Evolutionary conservation across 78 protist genomes (phyloP).

Genomic region (Dictyostelium intermedium): DNA sequence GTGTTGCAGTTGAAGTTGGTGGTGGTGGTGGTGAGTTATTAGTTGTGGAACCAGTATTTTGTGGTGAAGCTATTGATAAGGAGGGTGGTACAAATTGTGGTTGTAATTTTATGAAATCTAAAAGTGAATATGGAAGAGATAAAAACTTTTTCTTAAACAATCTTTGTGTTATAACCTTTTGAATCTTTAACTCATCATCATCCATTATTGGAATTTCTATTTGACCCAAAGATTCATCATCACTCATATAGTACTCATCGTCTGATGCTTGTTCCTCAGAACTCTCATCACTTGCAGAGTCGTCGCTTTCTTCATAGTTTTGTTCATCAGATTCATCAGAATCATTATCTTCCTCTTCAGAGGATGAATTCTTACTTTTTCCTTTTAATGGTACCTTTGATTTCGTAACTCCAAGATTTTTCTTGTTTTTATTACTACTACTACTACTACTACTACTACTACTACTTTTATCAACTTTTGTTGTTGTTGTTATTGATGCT

Average conservation of each 20-base stretch:
- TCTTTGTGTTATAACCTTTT: conserved; percentile 10
- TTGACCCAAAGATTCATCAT: neutral
- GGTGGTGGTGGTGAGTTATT: neutral
- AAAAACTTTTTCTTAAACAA: conserved; percentile 40
- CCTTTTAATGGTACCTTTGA: neutral
- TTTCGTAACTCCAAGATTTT: neutral
- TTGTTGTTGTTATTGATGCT: neutral
- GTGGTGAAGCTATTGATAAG: neutral
- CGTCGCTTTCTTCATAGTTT: neutral
- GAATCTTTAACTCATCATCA: neutral
- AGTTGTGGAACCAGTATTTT: neutral
- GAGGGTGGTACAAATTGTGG: neutral
- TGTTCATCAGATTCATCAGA: neutral
- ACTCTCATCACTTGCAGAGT: neutral
- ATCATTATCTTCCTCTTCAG: neutral
- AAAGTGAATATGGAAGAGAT: conserved; percentile 1
- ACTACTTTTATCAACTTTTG: neutral
- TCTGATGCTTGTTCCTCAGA: neutral
- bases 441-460: neutral
- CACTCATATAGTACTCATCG: conserved; percentile 4
- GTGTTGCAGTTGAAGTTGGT: neutral
- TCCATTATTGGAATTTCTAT: neutral
- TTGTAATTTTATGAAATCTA: neutral
- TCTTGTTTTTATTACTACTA: neutral
- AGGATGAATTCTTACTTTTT: conserved; percentile 14